Percentiles rank a stretch among this genome's conserved stretches.
phyloP scores from a whole-genome alignment of 1,139 yeast genomes.

The Sugiyamaella grinbergsii region DNA sequence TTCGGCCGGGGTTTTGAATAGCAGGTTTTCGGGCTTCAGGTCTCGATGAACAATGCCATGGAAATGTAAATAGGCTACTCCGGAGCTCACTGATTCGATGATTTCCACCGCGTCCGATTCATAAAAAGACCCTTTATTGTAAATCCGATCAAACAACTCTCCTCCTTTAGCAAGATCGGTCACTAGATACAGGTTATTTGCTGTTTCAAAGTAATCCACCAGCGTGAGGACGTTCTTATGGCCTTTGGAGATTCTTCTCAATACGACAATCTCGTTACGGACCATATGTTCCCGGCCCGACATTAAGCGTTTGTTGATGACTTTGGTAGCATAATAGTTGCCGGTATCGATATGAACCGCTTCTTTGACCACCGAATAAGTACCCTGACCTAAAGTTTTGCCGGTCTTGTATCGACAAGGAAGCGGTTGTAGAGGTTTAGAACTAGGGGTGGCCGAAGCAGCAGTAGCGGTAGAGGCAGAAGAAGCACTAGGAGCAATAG shows the following conservation, averaged over 20 bases:
- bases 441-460: background rate
- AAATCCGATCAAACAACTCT: conserved; percentile 65
- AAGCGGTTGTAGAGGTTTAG: conserved; percentile 32
- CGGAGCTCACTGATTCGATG: conserved; percentile 51
- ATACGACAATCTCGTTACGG: conserved; percentile 58
- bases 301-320: conserved; percentile 48
- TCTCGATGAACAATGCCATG: conserved; percentile 89
- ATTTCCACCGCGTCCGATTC: conserved; percentile 56
- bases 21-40: conserved; percentile 87
- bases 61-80: conserved; percentile 68
- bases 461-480: background rate
- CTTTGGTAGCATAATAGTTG: conserved; percentile 46
- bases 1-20: conserved; percentile 51
- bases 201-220: conserved; percentile 71
- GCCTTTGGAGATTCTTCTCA: conserved; percentile 51
- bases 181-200: conserved; percentile 57
- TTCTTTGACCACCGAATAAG: conserved; percentile 47
- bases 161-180: conserved; percentile 72
- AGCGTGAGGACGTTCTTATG: conserved; percentile 63
- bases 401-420: conserved; percentile 41
- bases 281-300: conserved; percentile 52
- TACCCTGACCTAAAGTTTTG: conserved; percentile 46
- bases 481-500: background rate
- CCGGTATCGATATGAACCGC: conserved; percentile 46
- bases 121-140: conserved; percentile 52